Evolutionary conservation across 2,329 filamentous ascomycete genomes (phyloP), one percentile per base, ranked within the genome.

Genomic region (Periconia sp.): DNA sequence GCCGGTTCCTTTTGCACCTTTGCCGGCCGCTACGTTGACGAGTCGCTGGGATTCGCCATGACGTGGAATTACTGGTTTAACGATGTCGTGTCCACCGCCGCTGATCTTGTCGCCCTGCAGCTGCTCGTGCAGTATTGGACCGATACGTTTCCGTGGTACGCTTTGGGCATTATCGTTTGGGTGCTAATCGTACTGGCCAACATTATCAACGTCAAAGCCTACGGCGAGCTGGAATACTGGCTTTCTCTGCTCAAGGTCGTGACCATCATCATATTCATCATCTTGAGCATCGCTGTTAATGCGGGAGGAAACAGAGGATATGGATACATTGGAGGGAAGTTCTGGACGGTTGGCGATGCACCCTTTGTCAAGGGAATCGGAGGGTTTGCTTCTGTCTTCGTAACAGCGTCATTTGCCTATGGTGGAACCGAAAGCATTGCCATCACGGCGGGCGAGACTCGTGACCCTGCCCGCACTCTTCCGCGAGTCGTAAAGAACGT

Each of bases 401-500:
- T 91, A 45, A 89, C 85, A 0, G 88, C 89, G 1, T 87, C 88
- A 5, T 91, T 91, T 64, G 62, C 88, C 48, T 91, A 90, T 65
- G 83, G 86, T 6, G 89, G 89, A 11, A 91, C 88, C 1, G 89
- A 92, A 69, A 79, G 91, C 11, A 87, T 91, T 46, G 89, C 89
- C 49, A 82, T 92, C 14, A 88, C 89, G 3, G 89, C 89, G 1
- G 89, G 89, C 31, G 89, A 92, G 71, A 89, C 89, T 1, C 85
- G 82, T n/a, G 91, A 91, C 66, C 89, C 89, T 2, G 82, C 88
- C 53, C 90, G 94, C 69, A 90, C 88, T 1, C 80, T 97, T 0
- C 92, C 92, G 0, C 91, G 86, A 0, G 92, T 92, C 13, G 86
- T 95, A 65, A 96, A 95, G 76, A 92, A 96, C 72, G 91, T 96